A percentile compares a stretch with the other conserved stretches of the same genome.
phyloP scores from a whole-genome alignment of 805 yeast genomes.

The Saccharomycopsis selenospora region DNA sequence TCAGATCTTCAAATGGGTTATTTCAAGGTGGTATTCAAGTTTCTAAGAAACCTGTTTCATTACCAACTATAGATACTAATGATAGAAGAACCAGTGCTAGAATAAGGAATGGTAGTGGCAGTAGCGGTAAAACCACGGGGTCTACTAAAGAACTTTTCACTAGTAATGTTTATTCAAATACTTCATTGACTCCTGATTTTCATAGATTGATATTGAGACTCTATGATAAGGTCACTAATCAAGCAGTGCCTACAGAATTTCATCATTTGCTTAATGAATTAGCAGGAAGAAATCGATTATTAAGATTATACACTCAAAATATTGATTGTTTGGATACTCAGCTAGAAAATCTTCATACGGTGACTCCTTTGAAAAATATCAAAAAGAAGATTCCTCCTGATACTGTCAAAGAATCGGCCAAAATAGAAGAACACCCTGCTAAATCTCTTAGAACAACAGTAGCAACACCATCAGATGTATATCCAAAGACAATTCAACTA shows the following conservation, averaged over 20 bases:
- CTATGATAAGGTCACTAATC: conserved; percentile 40
- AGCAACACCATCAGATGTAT: conserved; percentile 33
- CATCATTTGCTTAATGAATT: conserved; percentile 57
- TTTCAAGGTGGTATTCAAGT: conserved; percentile 45
- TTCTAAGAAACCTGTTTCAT: conserved; percentile 15
- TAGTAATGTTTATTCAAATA: conserved; percentile 63
- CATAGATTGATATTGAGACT: conserved; percentile 68
- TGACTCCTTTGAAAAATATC: conserved; percentile 39
- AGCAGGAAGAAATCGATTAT: conserved; percentile 54
- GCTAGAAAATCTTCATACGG: conserved; percentile 42
- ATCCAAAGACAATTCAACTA: conserved; percentile 63
- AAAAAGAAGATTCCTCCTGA: too few relatives aligned
- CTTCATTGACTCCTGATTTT: conserved; percentile 52
- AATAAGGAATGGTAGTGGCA: conserved; percentile 18
- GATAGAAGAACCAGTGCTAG: not conserved
- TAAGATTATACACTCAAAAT: conserved; percentile 79
- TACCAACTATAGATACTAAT: conserved; percentile 29
- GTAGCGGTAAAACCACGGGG: conserved; percentile 36
- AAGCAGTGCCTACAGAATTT: conserved; percentile 65
- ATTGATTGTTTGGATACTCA: conserved; percentile 73
- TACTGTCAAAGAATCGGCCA: too few relatives aligned
- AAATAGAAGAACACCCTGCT: too few relatives aligned
- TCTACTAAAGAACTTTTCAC: conserved; percentile 61
- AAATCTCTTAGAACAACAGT: too few relatives aligned
- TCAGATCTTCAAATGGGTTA: conserved; percentile 72